These are phyloP conservation scores for Scedosporium aurantiacum DNA, from an alignment of 2,329 filamentous ascomycete species.

Conservation along the genomic window DNA sequence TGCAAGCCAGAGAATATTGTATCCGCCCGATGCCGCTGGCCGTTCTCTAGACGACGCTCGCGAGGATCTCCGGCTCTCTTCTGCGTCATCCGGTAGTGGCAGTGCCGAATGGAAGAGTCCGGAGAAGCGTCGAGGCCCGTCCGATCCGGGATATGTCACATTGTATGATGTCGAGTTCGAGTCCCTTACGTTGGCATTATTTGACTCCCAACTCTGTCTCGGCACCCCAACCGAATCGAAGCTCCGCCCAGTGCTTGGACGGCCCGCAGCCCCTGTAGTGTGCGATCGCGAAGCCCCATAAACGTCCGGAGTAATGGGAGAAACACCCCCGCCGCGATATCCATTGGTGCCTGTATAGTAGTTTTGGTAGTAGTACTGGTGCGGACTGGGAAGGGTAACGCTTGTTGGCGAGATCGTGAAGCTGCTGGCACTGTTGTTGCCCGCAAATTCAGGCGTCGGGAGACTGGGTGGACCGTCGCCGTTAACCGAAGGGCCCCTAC, in stretches of 20 bases:
- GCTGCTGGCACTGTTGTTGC: slow-evolving; percentile 55
- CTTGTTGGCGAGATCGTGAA: slow-evolving; percentile 49
- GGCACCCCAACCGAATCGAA: slow-evolving; percentile 41
- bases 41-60: slow-evolving; percentile 50
- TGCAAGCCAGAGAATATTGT: slow-evolving; percentile 77
- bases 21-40: slow-evolving; percentile 40
- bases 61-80: slow-evolving; percentile 41
- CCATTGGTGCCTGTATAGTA: slow-evolving; percentile 29
- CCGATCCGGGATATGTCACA: slow-evolving; percentile 31
- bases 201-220: slow-evolving; percentile 41
- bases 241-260: slow-evolving; percentile 51
- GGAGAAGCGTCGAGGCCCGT: slow-evolving; percentile 49
- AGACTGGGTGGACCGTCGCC: slow-evolving; percentile 51
- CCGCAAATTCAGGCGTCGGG: slow-evolving; percentile 55
- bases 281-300: slow-evolving; percentile 37
- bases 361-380: slow-evolving; percentile 46
- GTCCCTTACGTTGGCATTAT: slow-evolving; percentile 35
- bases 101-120: slow-evolving; percentile 81
- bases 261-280: slow-evolving; percentile 29
- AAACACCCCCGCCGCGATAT: slow-evolving; percentile 19
- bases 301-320: slow-evolving; percentile 44
- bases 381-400: slow-evolving; percentile 35
- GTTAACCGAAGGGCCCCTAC: slow-evolving; percentile 49
- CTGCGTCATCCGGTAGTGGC: slow-evolving; percentile 60
- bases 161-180: slow-evolving; percentile 41